Conservation (phyloP, 2,329 filamentous ascomycete species). For the Bipolaris bicolor region DNA sequence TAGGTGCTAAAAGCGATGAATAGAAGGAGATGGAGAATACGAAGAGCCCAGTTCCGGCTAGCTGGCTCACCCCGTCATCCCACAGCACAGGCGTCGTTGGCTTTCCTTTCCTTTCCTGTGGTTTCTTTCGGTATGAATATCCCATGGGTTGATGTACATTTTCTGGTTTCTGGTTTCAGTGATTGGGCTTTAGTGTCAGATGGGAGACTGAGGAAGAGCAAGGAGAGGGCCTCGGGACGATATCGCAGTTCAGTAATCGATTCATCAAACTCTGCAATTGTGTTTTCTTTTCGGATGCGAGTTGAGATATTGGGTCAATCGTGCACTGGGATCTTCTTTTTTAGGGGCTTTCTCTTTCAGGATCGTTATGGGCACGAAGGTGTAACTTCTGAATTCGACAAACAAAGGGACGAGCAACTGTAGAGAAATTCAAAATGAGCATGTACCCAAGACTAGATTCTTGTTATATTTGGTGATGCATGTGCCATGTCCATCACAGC, state of each 20-base stretch:
- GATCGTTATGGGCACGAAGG: background rate
- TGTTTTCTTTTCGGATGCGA: background rate
- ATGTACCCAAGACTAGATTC: background rate
- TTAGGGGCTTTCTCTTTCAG: background rate
- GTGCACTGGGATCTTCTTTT: background rate
- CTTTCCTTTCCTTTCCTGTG: background rate
- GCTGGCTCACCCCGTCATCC: background rate
- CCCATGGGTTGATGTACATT: too few relatives aligned
- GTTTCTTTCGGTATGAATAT: background rate
- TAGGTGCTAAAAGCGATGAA: background rate
- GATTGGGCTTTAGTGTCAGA: background rate
- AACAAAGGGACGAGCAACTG: background rate
- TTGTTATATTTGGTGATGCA: background rate
- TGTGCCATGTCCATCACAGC: background rate
- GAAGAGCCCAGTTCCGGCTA: background rate
- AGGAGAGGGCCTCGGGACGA: too few relatives aligned
- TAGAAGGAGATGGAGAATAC: background rate
- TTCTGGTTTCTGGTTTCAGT: too few relatives aligned
- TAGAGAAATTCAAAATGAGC: background rate
- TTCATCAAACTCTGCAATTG: background rate
- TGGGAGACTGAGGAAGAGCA: background rate
- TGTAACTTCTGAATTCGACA: background rate
- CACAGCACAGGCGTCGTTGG: slow-evolving; percentile 3
- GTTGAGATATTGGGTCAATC: background rate
- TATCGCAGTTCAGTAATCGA: background rate